Evolutionary conservation across 2,329 filamentous ascomycete species (phyloP).

Genomic region (Fusarium lateritium): DNA sequence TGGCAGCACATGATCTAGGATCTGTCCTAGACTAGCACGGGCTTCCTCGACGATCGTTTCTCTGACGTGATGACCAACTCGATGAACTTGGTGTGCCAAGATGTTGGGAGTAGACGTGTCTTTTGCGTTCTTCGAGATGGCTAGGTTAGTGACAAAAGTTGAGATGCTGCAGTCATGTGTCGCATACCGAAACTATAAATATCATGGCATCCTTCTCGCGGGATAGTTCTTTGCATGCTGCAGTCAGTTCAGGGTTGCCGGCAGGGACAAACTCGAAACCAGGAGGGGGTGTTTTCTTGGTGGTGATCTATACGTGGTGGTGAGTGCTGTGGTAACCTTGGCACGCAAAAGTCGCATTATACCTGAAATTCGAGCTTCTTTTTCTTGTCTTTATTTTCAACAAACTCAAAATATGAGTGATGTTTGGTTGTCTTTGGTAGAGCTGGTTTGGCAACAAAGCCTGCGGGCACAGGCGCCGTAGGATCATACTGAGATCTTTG

Average conservation of each 20-base stretch:
- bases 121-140: slow-evolving; percentile 50
- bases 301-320: slow-evolving; percentile 64
- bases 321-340: slow-evolving; percentile 48
- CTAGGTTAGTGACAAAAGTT: slow-evolving; percentile 24
- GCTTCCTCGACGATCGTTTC: slow-evolving; percentile 72
- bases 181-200: slow-evolving; percentile 75
- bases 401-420: slow-evolving; percentile 74
- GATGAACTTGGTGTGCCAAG: slow-evolving; percentile 68
- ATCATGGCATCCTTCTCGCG: slow-evolving; percentile 74
- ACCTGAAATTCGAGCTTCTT: slow-evolving; percentile 76
- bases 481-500: slow-evolving; percentile 54
- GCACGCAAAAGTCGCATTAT: slow-evolving; percentile 48
- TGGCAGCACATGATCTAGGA: slow-evolving; percentile 39
- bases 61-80: slow-evolving; percentile 73
- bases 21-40: slow-evolving; percentile 49
- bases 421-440: slow-evolving; percentile 66
- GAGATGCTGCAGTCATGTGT: neutral
- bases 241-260: slow-evolving; percentile 73
- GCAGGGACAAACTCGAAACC: slow-evolving; percentile 75
- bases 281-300: slow-evolving; percentile 66
- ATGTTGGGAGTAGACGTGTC: slow-evolving; percentile 53
- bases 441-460: slow-evolving; percentile 57
- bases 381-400: slow-evolving; percentile 74
- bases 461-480: slow-evolving; percentile 53
- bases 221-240: slow-evolving; percentile 75